These are phyloP conservation scores for Globisporangium apiculatum DNA, from an alignment of 352 stramenopile genomes.

Conservation along the genomic window DNA sequence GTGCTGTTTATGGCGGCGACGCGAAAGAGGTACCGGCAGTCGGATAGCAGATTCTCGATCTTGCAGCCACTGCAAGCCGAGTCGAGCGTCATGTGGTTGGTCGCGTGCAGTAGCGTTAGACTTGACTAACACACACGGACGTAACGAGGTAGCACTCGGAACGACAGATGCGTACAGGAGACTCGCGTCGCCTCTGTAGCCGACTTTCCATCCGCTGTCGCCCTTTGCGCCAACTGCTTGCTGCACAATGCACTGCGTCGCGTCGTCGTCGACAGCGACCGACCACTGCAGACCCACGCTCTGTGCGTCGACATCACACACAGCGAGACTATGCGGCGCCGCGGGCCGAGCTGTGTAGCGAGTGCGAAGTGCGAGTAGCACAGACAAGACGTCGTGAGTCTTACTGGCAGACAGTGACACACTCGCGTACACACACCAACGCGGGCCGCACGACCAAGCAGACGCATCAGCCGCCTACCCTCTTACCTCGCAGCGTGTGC, in stretches of 20 bases:
- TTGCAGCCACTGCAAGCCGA: constrained; percentile 5
- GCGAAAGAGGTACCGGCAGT: constrained; percentile 23
- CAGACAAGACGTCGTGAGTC: too few species aligned
- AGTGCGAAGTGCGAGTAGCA: too few species aligned
- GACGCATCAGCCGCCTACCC: too few species aligned
- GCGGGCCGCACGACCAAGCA: too few species aligned
- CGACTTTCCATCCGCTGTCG: constrained; percentile 18
- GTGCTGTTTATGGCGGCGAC: constrained; percentile 8
- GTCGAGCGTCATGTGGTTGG: too few species aligned
- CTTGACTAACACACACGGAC: neutral
- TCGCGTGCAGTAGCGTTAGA: too few species aligned
- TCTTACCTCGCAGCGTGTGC: constrained; percentile 24
- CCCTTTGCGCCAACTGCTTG: constrained; percentile 12
- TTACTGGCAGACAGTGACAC: too few species aligned
- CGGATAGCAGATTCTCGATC: constrained; percentile 12
- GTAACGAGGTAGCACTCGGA: neutral
- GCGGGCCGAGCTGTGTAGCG: constrained; percentile 10
- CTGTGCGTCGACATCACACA: neutral
- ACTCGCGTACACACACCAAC: too few species aligned
- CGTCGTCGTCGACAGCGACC: neutral
- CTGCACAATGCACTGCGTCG: constrained; percentile 17
- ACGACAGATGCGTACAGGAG: constrained; percentile 4
- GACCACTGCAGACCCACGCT: constrained; percentile 6
- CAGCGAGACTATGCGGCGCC: constrained; percentile 5
- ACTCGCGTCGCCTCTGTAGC: constrained; percentile 14